Evolutionary conservation across 805 yeast genomes (phyloP), one percentile per base, ranked within the genome.

Genomic region (Schizosaccharomyces japonicus): DNA sequence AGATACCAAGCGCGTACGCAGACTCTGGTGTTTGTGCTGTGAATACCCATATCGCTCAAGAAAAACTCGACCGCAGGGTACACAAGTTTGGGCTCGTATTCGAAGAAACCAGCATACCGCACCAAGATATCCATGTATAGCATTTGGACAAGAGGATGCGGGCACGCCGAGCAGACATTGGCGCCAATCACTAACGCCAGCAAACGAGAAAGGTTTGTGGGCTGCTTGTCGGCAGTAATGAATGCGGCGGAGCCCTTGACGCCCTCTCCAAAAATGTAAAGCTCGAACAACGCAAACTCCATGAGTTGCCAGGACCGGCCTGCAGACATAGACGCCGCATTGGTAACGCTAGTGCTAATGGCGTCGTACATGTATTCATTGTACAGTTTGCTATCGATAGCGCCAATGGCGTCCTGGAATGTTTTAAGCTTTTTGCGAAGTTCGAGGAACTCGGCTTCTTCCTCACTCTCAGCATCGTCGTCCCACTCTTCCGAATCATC

Each of bases 1-100:
- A 85, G 66, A 59, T 82, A 87, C 95, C 96, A 90, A 39, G 92
- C 71, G 59, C 95, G 75, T 49, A 74, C 68, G 55, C 84, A 75
- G 3, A 85, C 95, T 51, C 75, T 78, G 50, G 71, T 78, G 53
- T 71, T 68, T 4, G 69, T 66, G 62, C 78, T 82, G 60, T 82
- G 84, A 51, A 87, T 71, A 13, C 95, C 96, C 54, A 77, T 70
- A 31, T 75, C 76, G 15, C 90, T 75, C 42, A 83, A 73, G 58
- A 90, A 87, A 21, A 80, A 70, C 54, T 80, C 80, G 50, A 87
- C 65, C 17, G 83, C 73, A 50, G 76, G 71, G 51, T 70, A 59
- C 8, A 80, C 65, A 36, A 80, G 64, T 27, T 59, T 50, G 58
- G 63, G 56, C 64, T 70, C 54, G 55, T 58, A 51, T 13, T 58